Evolutionary conservation across 495 filamentous ascomycete genomes (phyloP).

Genomic region (Aspergillus conjunctus): DNA sequence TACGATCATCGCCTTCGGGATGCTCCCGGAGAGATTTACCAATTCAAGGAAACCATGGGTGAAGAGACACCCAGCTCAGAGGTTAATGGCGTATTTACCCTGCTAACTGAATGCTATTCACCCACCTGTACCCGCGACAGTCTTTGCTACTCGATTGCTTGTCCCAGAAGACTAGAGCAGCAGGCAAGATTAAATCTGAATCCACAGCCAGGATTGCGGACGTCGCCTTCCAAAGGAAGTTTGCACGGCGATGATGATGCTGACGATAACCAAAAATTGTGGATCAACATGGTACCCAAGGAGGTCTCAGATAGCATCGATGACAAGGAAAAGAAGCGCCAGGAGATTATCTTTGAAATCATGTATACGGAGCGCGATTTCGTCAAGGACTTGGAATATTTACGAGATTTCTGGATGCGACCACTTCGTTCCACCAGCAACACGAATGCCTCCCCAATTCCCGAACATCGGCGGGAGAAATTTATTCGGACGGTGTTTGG

Average conservation of each 20-base stretch:
- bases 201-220: conserved; percentile 81
- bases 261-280: conserved; percentile 94
- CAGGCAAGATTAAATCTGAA: conserved; percentile 91
- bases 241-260: conserved; percentile 78
- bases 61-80: conserved; percentile 78
- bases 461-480: conserved; percentile 80
- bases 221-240: conserved; percentile 77
- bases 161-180: conserved; percentile 91
- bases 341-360: conserved; percentile 96
- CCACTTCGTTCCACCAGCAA: conserved; percentile 72
- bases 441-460: conserved; percentile 77
- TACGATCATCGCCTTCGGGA: conserved; percentile 96
- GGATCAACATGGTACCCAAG: conserved; percentile 98
- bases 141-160: conserved; percentile 98
- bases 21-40: conserved; percentile 87
- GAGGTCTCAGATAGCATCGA: conserved; percentile 86
- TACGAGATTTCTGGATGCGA: conserved; percentile 98
- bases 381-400: conserved; percentile 97
- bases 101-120: conserved; percentile 96
- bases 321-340: conserved; percentile 93
- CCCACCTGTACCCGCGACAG: conserved; percentile 94
- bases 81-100: conserved; percentile 95
- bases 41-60: conserved; percentile 90
- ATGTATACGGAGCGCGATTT: conserved; percentile 99
- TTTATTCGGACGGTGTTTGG: conserved; percentile 95